Evolutionary conservation across 106 monocot species (phyloP).

Genomic region (Dendrobium chrysotoxum): DNA sequence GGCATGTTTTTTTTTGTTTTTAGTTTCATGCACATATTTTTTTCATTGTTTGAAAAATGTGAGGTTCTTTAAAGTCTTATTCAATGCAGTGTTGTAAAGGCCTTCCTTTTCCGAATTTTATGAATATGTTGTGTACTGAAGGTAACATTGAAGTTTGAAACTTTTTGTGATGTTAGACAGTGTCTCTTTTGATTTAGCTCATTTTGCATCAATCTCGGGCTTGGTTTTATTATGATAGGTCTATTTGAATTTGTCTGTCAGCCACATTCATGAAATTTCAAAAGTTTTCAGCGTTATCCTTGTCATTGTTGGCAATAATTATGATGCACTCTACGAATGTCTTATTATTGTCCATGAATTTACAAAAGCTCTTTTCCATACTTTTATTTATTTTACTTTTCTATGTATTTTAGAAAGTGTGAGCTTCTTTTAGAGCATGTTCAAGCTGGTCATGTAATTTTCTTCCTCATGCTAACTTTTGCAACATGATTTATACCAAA

Average conservation of each 20-base stretch:
- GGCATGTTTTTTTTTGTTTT: neutral
- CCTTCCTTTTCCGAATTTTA: neutral
- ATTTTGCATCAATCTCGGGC: neutral
- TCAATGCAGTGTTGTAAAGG: neutral
- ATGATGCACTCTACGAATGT: neutral
- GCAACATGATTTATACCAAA: neutral
- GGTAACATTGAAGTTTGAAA: neutral
- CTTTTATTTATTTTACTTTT: too few species aligned
- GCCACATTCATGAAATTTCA: neutral
- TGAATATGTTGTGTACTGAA: neutral
- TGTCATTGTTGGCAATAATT: neutral
- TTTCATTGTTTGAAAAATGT: neutral
- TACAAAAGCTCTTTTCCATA: too few species aligned
- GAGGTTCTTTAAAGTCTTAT: neutral
- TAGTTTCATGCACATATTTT: neutral
- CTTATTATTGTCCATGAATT: neutral
- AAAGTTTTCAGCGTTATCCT: neutral
- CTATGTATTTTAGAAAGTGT: neutral
- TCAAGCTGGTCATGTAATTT: neutral
- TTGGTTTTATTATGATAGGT: neutral
- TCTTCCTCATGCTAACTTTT: neutral
- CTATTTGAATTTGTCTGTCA: neutral
- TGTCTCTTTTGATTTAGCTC: neutral
- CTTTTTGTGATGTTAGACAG: neutral
- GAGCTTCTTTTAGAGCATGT: neutral